Percentiles rank a stretch among this genome's conserved stretches.
phyloP scores from a whole-genome alignment of 129 eudicot species.

The Saussurea involucrata region DNA sequence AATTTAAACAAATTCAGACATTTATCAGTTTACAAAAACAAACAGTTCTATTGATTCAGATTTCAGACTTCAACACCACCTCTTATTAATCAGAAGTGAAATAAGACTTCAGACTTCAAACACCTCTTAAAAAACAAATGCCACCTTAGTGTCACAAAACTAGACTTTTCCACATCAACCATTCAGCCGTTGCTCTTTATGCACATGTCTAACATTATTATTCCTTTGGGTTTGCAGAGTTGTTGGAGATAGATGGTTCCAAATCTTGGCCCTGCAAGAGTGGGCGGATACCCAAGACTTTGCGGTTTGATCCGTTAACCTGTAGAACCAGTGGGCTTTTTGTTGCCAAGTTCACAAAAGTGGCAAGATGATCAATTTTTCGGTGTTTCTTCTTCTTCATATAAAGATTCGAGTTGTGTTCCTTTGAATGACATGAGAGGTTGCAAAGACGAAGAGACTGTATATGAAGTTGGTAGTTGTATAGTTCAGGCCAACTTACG shows the following conservation, averaged over 20 bases:
- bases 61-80: too few relatives aligned
- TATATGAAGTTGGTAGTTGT: neutral
- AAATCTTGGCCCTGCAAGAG: conserved; percentile 74
- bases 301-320: conserved; percentile 86
- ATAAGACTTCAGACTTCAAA: too few relatives aligned
- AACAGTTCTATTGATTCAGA: too few relatives aligned
- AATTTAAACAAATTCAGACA: too few relatives aligned
- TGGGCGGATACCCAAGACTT: conserved; percentile 62
- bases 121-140: too few relatives aligned
- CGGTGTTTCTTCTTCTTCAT: neutral
- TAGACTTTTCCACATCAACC: too few relatives aligned
- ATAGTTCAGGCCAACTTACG: neutral
- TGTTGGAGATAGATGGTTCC: conserved; percentile 69
- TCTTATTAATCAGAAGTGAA: too few relatives aligned
- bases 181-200: too few relatives aligned
- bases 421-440: neutral
- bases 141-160: too few relatives aligned
- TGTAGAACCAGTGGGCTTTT: conserved; percentile 95
- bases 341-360: conserved; percentile 83
- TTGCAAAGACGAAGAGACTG: neutral
- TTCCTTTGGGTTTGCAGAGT: conserved; percentile 42
- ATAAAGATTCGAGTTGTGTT: neutral
- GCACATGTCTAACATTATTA: neutral
- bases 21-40: too few relatives aligned
- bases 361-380: conserved; percentile 24